Conservation (phyloP, 2,329 filamentous ascomycete genomes). For the Cryoendolithus antarcticus region DNA sequence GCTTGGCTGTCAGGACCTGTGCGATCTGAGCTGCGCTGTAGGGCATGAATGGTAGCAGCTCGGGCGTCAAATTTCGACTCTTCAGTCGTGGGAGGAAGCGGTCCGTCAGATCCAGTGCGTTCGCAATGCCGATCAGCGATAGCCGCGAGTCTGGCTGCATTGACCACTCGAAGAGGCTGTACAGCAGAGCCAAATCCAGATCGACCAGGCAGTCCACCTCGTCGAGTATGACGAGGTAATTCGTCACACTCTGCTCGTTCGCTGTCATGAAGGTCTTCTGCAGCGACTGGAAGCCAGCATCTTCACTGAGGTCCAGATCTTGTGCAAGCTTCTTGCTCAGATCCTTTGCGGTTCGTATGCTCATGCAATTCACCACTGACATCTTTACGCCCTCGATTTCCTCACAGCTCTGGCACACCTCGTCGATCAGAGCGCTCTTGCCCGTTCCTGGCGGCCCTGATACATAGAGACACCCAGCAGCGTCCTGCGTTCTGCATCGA, state of each 20-base stretch:
- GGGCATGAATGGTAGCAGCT: conserved; percentile 80
- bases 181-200: conserved; percentile 76
- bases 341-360: conserved; percentile 77
- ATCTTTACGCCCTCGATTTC: conserved; percentile 47
- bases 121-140: conserved; percentile 83
- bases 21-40: conserved; percentile 84
- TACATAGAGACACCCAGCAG: conserved; percentile 79
- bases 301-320: conserved; percentile 48
- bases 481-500: conserved; percentile 45
- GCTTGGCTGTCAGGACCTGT: conserved; percentile 69
- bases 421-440: conserved; percentile 85
- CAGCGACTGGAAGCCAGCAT: conserved; percentile 55
- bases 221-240: conserved; percentile 79
- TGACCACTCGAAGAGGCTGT: conserved; percentile 95
- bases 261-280: conserved; percentile 56
- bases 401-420: conserved; percentile 49
- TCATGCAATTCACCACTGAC: conserved; percentile 92
- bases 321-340: conserved; percentile 70
- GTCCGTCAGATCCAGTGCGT: conserved; percentile 89
- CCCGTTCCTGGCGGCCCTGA: conserved; percentile 93
- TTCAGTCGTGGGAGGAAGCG: conserved; percentile 89
- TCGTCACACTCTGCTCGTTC: conserved; percentile 39
- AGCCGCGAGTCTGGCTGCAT: conserved; percentile 68
- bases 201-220: conserved; percentile 92
- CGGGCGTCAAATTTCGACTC: conserved; percentile 79